These are phyloP conservation scores for Priceomyces melissophilus DNA, from an alignment of 805 yeast genomes.

Conservation along the genomic window DNA sequence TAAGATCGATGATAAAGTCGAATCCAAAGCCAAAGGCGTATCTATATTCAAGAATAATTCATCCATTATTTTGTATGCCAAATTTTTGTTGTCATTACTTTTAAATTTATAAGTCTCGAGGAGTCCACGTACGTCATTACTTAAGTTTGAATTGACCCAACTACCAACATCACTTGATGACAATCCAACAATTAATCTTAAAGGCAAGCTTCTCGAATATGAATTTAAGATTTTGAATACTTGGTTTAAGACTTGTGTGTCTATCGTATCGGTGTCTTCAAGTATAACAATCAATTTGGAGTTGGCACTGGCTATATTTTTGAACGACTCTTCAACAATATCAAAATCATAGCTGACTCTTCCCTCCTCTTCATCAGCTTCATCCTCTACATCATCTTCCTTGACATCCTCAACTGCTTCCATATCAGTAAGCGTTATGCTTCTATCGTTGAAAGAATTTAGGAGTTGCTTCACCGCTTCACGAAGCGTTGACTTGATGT, in stretches of 20 bases:
- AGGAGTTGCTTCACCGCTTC: conserved; percentile 32
- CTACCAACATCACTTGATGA: conserved; percentile 31
- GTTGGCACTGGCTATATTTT: conserved; percentile 7
- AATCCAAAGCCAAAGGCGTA: conserved; percentile 20
- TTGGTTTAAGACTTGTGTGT: conserved; percentile 33
- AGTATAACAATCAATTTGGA: conserved; percentile 25
- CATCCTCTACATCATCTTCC: conserved; percentile 13
- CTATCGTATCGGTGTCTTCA: conserved; percentile 37
- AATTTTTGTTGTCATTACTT: conserved; percentile 27
- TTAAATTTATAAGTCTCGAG: conserved; percentile 30
- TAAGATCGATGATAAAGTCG: conserved; percentile 23
- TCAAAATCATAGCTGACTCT: conserved; percentile 36
- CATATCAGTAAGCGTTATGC: conserved; percentile 5
- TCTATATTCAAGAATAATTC: conserved; percentile 29
- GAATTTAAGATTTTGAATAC: conserved; percentile 28
- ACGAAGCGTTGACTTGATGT: conserved; percentile 30
- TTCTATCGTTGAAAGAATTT: conserved; percentile 6
- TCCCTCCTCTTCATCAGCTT: conserved; percentile 16
- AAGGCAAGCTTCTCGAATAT: conserved; percentile 23
- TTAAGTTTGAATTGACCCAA: conserved; percentile 35
- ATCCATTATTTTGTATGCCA: conserved; percentile 32
- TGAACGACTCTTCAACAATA: conserved; percentile 30
- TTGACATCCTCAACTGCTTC: conserved; percentile 10
- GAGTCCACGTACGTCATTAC: conserved; percentile 24
- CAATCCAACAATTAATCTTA: conserved; percentile 34